These are phyloP conservation scores for Pezizomycotina sp. DNA, from an alignment of 2,329 filamentous ascomycete genomes.

Conservation along the genomic window DNA sequence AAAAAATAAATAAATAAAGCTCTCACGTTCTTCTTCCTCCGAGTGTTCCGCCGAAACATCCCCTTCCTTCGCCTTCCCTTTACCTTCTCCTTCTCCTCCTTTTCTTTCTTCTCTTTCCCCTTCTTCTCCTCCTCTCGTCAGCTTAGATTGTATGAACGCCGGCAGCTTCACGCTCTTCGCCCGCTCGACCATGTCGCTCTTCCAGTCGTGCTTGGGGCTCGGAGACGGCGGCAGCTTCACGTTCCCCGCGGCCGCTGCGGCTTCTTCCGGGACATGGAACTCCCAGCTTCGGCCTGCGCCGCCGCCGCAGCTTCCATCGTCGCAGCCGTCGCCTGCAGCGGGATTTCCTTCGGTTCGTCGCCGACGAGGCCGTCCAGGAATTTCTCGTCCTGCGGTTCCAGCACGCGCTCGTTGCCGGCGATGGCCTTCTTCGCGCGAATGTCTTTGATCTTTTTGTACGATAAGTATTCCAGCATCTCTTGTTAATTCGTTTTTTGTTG, in stretches of 20 bases:
- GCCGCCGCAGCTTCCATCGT: constrained; percentile 11
- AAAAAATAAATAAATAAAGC: constrained; percentile 26
- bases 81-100: constrained; percentile 21
- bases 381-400: constrained; percentile 15
- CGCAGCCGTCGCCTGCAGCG: constrained; percentile 3
- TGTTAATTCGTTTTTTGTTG: no score
- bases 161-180: constrained; percentile 16
- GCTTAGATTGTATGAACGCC: constrained; percentile 20
- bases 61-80: constrained; percentile 20
- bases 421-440: constrained; percentile 36
- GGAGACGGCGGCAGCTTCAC: constrained; percentile 10
- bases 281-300: constrained; percentile 16
- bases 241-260: constrained; percentile 11
- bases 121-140: constrained; percentile 24
- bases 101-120: constrained; percentile 21
- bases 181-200: constrained; percentile 8
- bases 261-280: constrained; percentile 5
- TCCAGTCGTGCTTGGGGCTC: constrained; percentile 3
- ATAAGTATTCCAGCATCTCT: constrained; percentile 47
- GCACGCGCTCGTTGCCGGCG: constrained; percentile 16
- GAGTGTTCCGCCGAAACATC: constrained; percentile 25
- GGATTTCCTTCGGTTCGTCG: constrained; percentile 7
- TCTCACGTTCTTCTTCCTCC: constrained; percentile 26
- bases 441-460: constrained; percentile 47
- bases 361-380: constrained; percentile 16